Evolutionary conservation across 2,329 filamentous ascomycete genomes (phyloP).

Genomic region (Geosmithia putterillii): DNA sequence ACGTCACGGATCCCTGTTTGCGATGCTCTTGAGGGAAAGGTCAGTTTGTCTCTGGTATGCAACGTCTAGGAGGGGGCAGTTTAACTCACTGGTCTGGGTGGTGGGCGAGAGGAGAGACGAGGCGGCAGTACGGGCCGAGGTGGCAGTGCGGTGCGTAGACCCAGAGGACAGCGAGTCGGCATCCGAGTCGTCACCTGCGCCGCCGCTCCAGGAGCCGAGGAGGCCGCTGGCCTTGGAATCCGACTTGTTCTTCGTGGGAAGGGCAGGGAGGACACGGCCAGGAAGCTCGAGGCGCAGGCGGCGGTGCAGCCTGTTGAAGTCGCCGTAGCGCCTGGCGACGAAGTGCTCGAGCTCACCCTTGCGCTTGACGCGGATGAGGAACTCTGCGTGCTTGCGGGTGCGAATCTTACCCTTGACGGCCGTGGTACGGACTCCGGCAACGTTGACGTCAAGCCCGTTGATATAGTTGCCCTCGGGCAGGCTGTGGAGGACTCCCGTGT

Average conservation of each 20-base stretch:
- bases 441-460: constrained; percentile 95
- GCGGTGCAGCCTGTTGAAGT: constrained; percentile 73
- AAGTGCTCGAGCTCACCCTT: constrained; percentile 65
- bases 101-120: constrained; percentile 15
- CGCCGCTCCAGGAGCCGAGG: constrained; percentile 35
- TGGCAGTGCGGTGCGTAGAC: constrained; percentile 52
- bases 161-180: constrained; percentile 69
- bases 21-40: constrained; percentile 9
- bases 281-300: constrained; percentile 73
- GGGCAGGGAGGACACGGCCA: constrained; percentile 73
- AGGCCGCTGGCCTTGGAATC: constrained; percentile 53
- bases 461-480: constrained; percentile 84
- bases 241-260: constrained; percentile 87
- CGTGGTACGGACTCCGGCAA: constrained; percentile 74
- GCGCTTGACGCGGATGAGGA: constrained; percentile 74
- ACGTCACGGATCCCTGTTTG: constrained; percentile 13
- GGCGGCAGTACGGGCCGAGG: neutral
- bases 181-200: constrained; percentile 58
- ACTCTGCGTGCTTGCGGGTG: constrained; percentile 89
- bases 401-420: constrained; percentile 76
- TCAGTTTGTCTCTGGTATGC: neutral
- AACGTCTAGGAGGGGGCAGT: no score
- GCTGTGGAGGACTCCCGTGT: constrained; percentile 76
- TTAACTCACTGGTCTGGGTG: constrained; percentile 5
- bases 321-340: constrained; percentile 76